phyloP scores from a whole-genome alignment of 75 land plant species.

The Larix kaempferi region DNA sequence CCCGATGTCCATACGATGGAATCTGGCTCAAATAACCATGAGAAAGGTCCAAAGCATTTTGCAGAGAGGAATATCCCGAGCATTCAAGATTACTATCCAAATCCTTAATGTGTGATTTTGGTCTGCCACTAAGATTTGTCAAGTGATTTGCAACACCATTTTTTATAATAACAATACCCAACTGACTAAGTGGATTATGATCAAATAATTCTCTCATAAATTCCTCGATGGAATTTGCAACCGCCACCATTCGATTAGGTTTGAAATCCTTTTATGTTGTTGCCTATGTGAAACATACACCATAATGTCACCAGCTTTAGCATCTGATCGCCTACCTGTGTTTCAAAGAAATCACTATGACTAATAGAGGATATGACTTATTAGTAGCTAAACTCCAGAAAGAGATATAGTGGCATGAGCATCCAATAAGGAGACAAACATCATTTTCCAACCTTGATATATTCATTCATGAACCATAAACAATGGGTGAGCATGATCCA shows the following conservation, averaged over 20 bases:
- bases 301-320: too few relatives aligned
- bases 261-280: constrained; percentile 82
- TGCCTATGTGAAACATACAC: too few relatives aligned
- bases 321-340: too few relatives aligned
- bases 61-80: too few relatives aligned
- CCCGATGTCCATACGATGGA: too few relatives aligned
- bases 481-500: not conserved
- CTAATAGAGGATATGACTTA: constrained; percentile 10
- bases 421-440: too few relatives aligned
- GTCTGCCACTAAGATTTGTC: constrained; percentile 95
- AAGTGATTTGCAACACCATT: constrained; percentile 89
- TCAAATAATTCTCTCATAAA: constrained; percentile 97
- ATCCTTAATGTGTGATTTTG: constrained; percentile 86
- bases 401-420: too few relatives aligned
- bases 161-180: constrained; percentile 62
- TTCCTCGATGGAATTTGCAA: constrained; percentile 78
- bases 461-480: not conserved
- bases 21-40: too few relatives aligned
- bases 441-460: too few relatives aligned
- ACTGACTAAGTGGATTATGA: too few relatives aligned
- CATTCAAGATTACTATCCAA: constrained; percentile 60
- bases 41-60: too few relatives aligned
- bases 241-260: constrained; percentile 79
- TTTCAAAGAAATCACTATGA: constrained; percentile 13
- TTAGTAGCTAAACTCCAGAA: too few relatives aligned